Percentiles rank a stretch among this genome's conserved stretches.
Conservation (phyloP, 2,329 filamentous ascomycete species). For the Fusarium sp. region DNA sequence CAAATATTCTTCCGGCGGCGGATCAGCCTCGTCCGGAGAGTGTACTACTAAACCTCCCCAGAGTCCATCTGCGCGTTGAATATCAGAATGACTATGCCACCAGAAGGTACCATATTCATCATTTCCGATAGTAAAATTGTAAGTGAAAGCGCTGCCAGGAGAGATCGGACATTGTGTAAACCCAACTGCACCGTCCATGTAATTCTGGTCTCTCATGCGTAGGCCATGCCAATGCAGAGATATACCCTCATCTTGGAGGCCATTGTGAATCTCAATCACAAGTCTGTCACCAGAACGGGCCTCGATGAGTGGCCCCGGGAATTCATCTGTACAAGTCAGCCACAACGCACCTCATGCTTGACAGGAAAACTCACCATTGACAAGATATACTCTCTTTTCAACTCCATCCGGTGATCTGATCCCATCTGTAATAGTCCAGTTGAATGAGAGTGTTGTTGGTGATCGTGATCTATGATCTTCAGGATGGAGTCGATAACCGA, state of each 20-base stretch:
- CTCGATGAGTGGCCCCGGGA: slow-evolving; percentile 1
- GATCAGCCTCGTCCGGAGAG: fast-evolving
- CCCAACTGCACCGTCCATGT: slow-evolving; percentile 10
- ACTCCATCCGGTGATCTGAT: slow-evolving; percentile 10
- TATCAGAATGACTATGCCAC: slow-evolving; percentile 13
- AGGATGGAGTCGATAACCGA: background rate
- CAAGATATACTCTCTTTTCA: background rate
- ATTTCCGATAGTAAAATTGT: background rate
- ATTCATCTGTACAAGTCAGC: background rate
- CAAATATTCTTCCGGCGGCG: background rate
- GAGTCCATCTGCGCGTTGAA: slow-evolving; percentile 3
- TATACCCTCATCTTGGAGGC: background rate
- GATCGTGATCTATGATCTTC: background rate
- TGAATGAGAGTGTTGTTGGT: background rate
- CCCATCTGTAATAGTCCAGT: background rate
- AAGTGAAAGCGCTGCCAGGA: fast-evolving
- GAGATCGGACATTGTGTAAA: background rate
- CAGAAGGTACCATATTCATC: slow-evolving; percentile 7
- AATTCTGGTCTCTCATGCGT: background rate
- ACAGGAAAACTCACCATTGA: background rate
- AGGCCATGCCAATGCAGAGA: slow-evolving; percentile 19
- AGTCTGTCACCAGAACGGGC: background rate
- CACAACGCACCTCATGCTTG: fast-evolving
- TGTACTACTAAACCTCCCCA: slow-evolving; percentile 5
- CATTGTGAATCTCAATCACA: background rate